Evolutionary conservation across 768 basidiomycete genomes (phyloP).

Genomic region (Boletus subcaerulescens): DNA sequence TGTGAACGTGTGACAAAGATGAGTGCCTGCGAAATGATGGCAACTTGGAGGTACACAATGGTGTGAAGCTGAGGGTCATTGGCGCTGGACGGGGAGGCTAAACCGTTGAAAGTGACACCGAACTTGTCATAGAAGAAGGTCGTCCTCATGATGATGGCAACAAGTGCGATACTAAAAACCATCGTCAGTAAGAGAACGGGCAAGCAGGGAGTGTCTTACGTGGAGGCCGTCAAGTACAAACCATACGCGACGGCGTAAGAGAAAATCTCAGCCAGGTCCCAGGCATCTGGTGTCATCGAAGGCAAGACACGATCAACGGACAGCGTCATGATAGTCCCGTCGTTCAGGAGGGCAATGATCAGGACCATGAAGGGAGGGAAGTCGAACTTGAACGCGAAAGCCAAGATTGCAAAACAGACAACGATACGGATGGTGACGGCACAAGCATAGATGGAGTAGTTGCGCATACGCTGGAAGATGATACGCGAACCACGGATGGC

Average conservation of each 20-base stretch:
- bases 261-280: conserved; percentile 97
- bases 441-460: conserved; percentile 97
- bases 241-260: conserved; percentile 94
- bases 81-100: conserved; percentile 19
- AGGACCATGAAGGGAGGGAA: conserved; percentile 99
- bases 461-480: conserved; percentile 99
- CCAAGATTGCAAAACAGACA: conserved; percentile 93
- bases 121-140: conserved; percentile 89
- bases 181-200: conserved; percentile 6
- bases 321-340: conserved; percentile 99
- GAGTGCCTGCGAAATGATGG: conserved; percentile 97
- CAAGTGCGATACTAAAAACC: conserved; percentile 62
- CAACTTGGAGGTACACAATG: conserved; percentile 93
- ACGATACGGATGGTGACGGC: conserved; percentile 99
- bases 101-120: conserved; percentile 52
- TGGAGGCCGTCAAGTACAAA: conserved; percentile 87
- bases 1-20: conserved; percentile 97
- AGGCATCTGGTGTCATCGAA: conserved; percentile 87
- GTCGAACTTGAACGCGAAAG: conserved; percentile 94
- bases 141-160: conserved; percentile 82
- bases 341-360: conserved; percentile 94
- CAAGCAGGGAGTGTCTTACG: conserved; percentile 49
- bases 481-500: conserved; percentile 97
- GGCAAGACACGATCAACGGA: conserved; percentile 95
- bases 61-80: conserved; percentile 82